phyloP scores from a whole-genome alignment of 1,139 yeast species.

The Zygosaccharomyces sapae region DNA sequence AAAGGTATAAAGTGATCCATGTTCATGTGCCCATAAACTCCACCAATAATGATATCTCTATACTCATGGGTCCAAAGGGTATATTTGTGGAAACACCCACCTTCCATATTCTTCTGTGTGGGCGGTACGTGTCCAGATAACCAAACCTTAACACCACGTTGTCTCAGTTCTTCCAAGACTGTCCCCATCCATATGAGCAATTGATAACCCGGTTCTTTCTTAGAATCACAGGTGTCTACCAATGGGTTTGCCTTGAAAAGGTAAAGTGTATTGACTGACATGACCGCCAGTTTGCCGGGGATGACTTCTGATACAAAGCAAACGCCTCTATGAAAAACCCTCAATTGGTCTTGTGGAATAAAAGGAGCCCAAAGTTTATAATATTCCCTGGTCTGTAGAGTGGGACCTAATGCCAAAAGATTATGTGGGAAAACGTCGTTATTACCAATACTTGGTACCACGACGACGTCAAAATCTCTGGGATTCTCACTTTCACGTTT shows the following conservation, averaged over 20 bases:
- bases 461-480: conserved; percentile 43
- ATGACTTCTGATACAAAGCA: conserved; percentile 71
- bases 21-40: conserved; percentile 85
- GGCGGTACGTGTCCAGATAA: conserved; percentile 87
- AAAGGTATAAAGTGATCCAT: conserved; percentile 77
- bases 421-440: conserved; percentile 90
- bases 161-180: conserved; percentile 66
- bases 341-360: conserved; percentile 75
- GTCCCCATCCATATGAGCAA: conserved; percentile 74
- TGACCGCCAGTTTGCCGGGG: conserved; percentile 70
- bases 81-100: conserved; percentile 66
- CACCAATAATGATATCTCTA: conserved; percentile 77
- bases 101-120: conserved; percentile 68
- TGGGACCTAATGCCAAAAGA: conserved; percentile 78
- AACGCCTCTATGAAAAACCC: conserved; percentile 69
- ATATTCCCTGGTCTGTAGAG: conserved; percentile 74
- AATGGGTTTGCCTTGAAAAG: conserved; percentile 73
- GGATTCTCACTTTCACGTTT: conserved; percentile 44
- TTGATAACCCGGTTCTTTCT: conserved; percentile 74
- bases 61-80: conserved; percentile 76
- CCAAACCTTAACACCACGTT: conserved; percentile 81
- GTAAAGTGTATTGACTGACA: conserved; percentile 74
- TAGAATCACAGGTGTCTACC: conserved; percentile 71
- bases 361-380: conserved; percentile 67
- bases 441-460: conserved; percentile 74